phyloP scores from a whole-genome alignment of 305 asterid species.

The Fraxinus dipetala region DNA sequence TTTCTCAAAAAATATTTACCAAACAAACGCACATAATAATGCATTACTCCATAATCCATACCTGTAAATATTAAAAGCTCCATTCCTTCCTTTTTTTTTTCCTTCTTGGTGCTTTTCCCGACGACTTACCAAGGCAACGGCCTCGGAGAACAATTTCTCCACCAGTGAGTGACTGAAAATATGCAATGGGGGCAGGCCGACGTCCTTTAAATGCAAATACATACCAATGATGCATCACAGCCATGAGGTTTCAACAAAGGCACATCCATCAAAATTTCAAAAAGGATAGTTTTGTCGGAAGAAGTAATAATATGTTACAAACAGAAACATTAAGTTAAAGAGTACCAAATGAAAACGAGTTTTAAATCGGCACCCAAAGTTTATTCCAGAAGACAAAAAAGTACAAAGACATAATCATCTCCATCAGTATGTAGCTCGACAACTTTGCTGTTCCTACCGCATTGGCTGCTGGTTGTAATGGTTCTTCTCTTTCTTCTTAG shows the following conservation, averaged over 20 bases:
- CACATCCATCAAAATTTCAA: slow-evolving; percentile 19
- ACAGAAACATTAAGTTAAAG: slow-evolving; percentile 26
- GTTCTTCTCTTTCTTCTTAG: slow-evolving; percentile 91
- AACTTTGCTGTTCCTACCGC: slow-evolving; percentile 38
- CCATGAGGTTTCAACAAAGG: not conserved
- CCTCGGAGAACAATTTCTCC: not conserved
- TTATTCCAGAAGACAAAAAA: slow-evolving; percentile 20
- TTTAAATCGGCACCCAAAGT: slow-evolving; percentile 26
- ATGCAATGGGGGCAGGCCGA: not conserved
- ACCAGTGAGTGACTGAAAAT: not conserved
- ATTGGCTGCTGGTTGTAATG: slow-evolving; percentile 89
- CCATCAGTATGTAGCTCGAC: slow-evolving; percentile 16
- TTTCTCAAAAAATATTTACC: too few species aligned
- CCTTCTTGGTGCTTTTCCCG: not conserved
- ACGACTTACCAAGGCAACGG: not conserved
- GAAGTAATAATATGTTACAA: slow-evolving; percentile 32
- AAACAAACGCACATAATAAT: too few species aligned
- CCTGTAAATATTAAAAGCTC: not conserved
- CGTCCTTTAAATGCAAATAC: not conserved
- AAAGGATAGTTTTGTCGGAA: slow-evolving; percentile 22
- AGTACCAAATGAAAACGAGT: slow-evolving; percentile 26
- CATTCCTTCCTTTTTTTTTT: not conserved
- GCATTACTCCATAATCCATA: too few species aligned
- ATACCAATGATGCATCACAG: not conserved
- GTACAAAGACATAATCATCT: slow-evolving; percentile 1